phyloP scores from a whole-genome alignment of 1,284 basidiomycete species.

The Moesziomyces parantarcticus region DNA sequence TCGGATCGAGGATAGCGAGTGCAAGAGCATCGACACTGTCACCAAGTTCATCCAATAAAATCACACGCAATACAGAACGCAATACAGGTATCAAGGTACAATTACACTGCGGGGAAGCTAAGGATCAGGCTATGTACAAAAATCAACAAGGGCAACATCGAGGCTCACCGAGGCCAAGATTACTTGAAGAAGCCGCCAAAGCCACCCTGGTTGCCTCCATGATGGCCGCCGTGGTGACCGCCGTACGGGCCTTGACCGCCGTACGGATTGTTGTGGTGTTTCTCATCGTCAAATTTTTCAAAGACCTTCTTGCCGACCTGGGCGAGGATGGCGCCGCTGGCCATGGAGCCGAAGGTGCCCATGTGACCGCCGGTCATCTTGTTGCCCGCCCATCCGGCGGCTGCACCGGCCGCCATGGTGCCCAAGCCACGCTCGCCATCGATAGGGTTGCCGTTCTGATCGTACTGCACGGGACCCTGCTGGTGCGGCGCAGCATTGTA shows the following conservation, averaged over 20 bases:
- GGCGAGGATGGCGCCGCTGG: slow-evolving; percentile 52
- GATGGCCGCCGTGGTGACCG: slow-evolving; percentile 17
- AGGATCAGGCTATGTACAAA: background rate
- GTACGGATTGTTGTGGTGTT: slow-evolving; percentile 34
- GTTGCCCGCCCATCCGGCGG: slow-evolving; percentile 54
- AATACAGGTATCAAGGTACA: background rate
- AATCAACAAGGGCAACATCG: background rate
- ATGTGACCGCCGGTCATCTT: slow-evolving; percentile 52
- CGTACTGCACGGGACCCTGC: slow-evolving; percentile 48
- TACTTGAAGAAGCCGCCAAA: slow-evolving; percentile 42
- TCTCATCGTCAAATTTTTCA: slow-evolving; percentile 44
- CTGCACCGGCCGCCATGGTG: slow-evolving; percentile 58
- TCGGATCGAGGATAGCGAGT: slow-evolving; percentile 45
- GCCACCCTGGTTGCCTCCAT: slow-evolving; percentile 19
- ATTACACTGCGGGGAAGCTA: background rate
- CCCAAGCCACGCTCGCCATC: slow-evolving; percentile 58
- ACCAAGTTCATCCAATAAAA: slow-evolving; percentile 26
- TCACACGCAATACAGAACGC: background rate
- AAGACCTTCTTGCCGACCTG: slow-evolving; percentile 57
- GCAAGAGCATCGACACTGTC: slow-evolving; percentile 34
- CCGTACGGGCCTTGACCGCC: slow-evolving; percentile 21
- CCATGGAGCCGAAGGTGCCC: slow-evolving; percentile 43
- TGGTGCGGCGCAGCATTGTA: slow-evolving; percentile 13
- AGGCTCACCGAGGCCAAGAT: too few relatives aligned
- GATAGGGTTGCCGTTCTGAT: slow-evolving; percentile 54